phyloP scores from a whole-genome alignment of 2,329 filamentous ascomycete species.

The Apiospora rasikravindrae region DNA sequence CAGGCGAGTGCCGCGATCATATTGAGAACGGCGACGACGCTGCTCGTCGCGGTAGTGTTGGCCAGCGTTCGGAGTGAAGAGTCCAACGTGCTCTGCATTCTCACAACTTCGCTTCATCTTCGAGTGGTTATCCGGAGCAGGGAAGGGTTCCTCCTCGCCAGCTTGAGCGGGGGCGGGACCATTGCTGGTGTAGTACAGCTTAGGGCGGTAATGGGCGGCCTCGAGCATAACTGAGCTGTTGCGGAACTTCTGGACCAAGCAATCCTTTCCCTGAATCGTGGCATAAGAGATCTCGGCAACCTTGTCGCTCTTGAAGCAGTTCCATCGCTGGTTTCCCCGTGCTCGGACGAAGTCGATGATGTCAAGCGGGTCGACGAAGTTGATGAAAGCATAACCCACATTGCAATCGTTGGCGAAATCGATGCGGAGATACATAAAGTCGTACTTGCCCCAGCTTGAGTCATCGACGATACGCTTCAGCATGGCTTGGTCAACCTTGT shows the following conservation, averaged over 20 bases:
- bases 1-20: constrained; percentile 78
- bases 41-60: constrained; percentile 78
- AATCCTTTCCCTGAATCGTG: constrained; percentile 92
- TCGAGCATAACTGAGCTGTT: constrained; percentile 98
- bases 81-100: constrained; percentile 82
- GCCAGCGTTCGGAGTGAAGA: constrained; percentile 80
- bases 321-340: constrained; percentile 76
- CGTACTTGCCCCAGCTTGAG: constrained; percentile 81
- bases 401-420: constrained; percentile 86
- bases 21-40: constrained; percentile 77
- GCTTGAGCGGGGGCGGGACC: constrained; percentile 56
- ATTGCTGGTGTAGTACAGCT: constrained; percentile 63
- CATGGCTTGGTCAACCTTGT: constrained; percentile 80
- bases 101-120: constrained; percentile 89
- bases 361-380: constrained; percentile 80
- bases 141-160: constrained; percentile 78
- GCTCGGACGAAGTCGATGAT: constrained; percentile 77
- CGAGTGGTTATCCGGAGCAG: constrained; percentile 79
- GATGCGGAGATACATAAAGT: constrained; percentile 95
- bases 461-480: constrained; percentile 81
- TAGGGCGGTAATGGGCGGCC: constrained; percentile 79
- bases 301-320: constrained; percentile 83
- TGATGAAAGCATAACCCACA: constrained; percentile 97
- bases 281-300: constrained; percentile 92
- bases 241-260: constrained; percentile 90